Base-by-base conservation (phyloP, 1,284 basidiomycete species). In the Rhizoctonia solani region DNA sequence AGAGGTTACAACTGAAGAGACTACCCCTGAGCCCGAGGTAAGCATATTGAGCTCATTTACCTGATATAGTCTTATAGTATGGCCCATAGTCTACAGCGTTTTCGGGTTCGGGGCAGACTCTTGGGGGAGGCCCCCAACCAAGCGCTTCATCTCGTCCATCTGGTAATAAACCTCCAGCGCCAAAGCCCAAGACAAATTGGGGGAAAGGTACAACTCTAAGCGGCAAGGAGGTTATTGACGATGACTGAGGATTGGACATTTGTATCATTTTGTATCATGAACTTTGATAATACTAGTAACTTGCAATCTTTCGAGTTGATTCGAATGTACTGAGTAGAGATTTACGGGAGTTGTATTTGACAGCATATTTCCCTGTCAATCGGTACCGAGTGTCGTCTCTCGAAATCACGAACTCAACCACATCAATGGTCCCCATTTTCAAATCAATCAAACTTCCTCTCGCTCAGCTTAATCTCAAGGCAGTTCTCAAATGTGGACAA, bases 401-500 rank as follows among this genome's bases (percentile, higher is more conserved):
- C 19, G 9, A 34, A 39, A 34, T 30, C 9, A 19, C 4, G 14
- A 50, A 32, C 29, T 6, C 16, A 34, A 34, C 32, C 32, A 34
- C 32, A 34, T 11, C 11, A 34, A 34, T 50, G 46, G 52, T 11
- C 16, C n/a, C 37, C 2, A 25, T 27, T 42, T 63, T 63, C 27
- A 52, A 53, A 16, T 77, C 81, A 29, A 78, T 92, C 13, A 82
- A 86, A 3, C 74, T 92, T 1, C 78, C 87, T 16, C 73, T 84
- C n/a, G 76, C 77, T 9, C 89, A 92, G 74, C 79, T 92, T 27
- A 89, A 85, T 32, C 80, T 92, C 44, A 78, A 85, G 61, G 85
- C 86, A 1, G 90, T 92, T 8, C 79, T 93, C 8, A 87, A 85
- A 75, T 92, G 88, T 69, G 90, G 90, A 1, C 90, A 93, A 73